These are phyloP conservation scores for Besnoitia besnoiti DNA, from an alignment of 169 alveolate species.

Conservation along the genomic window DNA sequence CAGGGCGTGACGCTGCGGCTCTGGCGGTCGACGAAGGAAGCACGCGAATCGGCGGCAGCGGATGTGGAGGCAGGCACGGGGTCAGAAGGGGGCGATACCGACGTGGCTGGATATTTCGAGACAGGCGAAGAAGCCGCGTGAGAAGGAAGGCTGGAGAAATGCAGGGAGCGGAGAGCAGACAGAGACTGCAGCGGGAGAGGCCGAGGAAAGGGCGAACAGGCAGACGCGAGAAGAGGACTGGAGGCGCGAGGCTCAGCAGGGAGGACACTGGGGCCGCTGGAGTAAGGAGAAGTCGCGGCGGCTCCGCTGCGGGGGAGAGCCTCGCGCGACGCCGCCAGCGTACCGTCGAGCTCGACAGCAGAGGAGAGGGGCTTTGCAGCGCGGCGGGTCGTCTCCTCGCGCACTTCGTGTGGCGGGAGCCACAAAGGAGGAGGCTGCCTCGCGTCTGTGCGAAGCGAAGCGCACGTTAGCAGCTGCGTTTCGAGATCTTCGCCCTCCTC, in stretches of 20 bases:
- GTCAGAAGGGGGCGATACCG: background rate
- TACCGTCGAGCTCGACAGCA: too few relatives aligned
- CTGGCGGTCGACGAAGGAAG: background rate
- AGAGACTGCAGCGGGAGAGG: background rate
- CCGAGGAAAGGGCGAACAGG: background rate
- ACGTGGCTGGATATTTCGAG: background rate
- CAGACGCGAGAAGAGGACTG: background rate
- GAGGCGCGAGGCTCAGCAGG: background rate
- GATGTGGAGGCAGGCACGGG: background rate
- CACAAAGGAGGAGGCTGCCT: too few relatives aligned
- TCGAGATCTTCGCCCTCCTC: background rate
- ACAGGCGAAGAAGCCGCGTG: background rate
- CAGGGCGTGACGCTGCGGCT: too few relatives aligned
- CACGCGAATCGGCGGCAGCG: background rate
- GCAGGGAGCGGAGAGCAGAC: background rate
- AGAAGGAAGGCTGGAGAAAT: background rate
- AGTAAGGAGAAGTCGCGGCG: too few relatives aligned
- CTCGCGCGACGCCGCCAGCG: too few relatives aligned
- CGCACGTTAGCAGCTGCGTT: background rate
- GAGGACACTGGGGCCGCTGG: too few relatives aligned
- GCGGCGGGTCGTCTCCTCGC: too few relatives aligned
- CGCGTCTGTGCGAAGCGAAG: background rate
- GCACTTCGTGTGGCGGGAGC: too few relatives aligned
- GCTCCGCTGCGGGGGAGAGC: too few relatives aligned
- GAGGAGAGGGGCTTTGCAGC: too few relatives aligned